Base-by-base conservation (phyloP, 2,329 filamentous ascomycete genomes). In the Eutypella sp. region DNA sequence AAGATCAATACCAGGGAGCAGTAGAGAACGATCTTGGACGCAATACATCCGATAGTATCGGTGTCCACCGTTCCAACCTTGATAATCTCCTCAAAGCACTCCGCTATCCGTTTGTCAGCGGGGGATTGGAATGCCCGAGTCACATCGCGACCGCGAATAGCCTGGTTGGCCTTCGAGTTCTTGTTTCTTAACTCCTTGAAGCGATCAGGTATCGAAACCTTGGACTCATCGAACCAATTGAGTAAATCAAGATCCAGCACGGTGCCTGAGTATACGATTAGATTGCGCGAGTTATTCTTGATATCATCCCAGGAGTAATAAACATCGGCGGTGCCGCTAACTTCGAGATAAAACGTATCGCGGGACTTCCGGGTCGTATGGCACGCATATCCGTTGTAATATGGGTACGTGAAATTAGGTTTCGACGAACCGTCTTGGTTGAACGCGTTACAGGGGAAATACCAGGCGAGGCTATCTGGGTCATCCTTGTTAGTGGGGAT, bases 241-340 rank as follows among this genome's bases (percentile, higher is more conserved):
- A 99, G 74, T 24, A 99, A 79, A 57, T 95, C 79, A 23, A 99
- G 74, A 63, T 99, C 93, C 34, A 99, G 76, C 4, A 99, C 93
- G 59, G 87, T 89, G 45, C 92, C 92, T 13, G 91, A 95, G 69
- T 96, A 99, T 2, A 97, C 89, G 55, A 96, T 83, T 39, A 99
- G 75, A 61, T 97, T 97, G 47, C 93, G 87, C 25, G 85, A 89
- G 51, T 70, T 80, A 67, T 99, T 99, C 62, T 82, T 88, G 56
- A 97, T 81, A 58, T 99, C 93, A 20, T 92, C 82, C 93, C 93
- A 99, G 2, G 86, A 95, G 64, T 89, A 99, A 68, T 92, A 99
- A 15, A 99, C 92, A 56, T 96, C 90, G 2, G 91, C 93, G 3
- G 84, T 74, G 41, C 79, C 79, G 1, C 65, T 63, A 23, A 97